These are phyloP conservation scores for Chrysoporthe puriensis DNA, from an alignment of 2,329 filamentous ascomycete species.

Conservation along the genomic window DNA sequence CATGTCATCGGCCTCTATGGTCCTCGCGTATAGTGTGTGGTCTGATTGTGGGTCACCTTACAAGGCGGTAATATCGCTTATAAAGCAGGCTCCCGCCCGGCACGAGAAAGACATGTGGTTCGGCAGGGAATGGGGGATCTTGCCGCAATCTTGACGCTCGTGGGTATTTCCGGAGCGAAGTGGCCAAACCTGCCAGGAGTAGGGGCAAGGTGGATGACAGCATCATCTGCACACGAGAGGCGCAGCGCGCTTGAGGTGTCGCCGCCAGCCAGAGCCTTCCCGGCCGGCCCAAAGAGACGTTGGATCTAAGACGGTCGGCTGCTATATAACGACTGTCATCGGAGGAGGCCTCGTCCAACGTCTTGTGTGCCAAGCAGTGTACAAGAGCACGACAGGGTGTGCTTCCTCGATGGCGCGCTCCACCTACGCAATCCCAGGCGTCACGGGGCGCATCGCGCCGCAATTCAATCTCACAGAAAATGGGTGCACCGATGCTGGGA, in stretches of 20 bases:
- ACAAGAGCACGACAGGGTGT: not conserved
- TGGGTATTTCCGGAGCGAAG: not conserved
- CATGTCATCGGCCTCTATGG: slow-evolving; percentile 6
- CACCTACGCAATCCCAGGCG: slow-evolving; percentile 16
- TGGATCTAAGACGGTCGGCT: not conserved
- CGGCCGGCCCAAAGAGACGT: not conserved
- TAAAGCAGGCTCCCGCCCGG: slow-evolving; percentile 17
- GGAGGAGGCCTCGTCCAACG: not conserved
- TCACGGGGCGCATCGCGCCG: slow-evolving; percentile 12
- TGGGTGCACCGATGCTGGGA: not conserved
- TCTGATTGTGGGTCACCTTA: not conserved
- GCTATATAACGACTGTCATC: not conserved
- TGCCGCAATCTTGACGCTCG: not conserved
- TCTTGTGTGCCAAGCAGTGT: not conserved
- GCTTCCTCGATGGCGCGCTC: slow-evolving; percentile 11
- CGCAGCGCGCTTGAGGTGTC: not conserved
- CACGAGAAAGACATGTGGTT: not conserved
- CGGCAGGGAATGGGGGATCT: not conserved
- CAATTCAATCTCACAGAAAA: not conserved
- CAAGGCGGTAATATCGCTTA: slow-evolving; percentile 22
- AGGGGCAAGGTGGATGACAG: not conserved
- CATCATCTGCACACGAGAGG: not conserved
- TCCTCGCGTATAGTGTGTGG: slow-evolving; percentile 1
- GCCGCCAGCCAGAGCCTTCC: not conserved
- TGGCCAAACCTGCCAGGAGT: not conserved